Percentiles rank a stretch among this genome's conserved stretches.
Evolutionary conservation across 106 monocot species (phyloP).

Genomic region (Dioscorea alata): DNA sequence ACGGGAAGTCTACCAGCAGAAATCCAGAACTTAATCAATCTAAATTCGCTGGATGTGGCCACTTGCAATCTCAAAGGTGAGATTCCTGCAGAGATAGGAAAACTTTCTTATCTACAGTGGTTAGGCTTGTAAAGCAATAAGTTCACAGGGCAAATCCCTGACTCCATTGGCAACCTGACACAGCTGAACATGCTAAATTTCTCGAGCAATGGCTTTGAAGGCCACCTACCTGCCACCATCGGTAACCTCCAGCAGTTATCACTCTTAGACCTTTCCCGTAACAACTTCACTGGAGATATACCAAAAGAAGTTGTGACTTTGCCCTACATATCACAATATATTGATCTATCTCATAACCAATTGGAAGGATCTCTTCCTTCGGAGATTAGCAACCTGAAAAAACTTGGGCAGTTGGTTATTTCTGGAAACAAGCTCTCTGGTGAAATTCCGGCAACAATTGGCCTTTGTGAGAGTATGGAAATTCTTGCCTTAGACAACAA

Average conservation of each 20-base stretch:
- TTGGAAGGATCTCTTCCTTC: neutral
- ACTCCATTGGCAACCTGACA: neutral
- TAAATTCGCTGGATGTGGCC: neutral
- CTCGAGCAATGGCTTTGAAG: neutral
- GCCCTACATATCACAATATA: neutral
- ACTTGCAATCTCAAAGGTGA: neutral
- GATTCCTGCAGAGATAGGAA: neutral
- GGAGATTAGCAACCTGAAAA: too few species aligned
- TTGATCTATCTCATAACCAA: neutral
- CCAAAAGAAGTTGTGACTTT: neutral
- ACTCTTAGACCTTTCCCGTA: neutral
- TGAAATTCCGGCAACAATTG: too few species aligned
- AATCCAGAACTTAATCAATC: neutral
- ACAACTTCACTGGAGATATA: neutral
- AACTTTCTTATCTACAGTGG: neutral
- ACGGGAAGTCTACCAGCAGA: neutral
- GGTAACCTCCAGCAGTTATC: neutral
- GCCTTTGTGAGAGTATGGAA: neutral
- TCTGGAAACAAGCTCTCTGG: too few species aligned
- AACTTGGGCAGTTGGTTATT: too few species aligned
- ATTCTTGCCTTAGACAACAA: neutral
- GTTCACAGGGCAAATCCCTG: neutral
- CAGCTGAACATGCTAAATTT: neutral
- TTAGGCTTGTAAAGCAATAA: neutral
- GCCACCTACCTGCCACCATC: neutral